Evolutionary conservation across 768 basidiomycete genomes (phyloP).

Genomic region (Sarcodon aspratus): DNA sequence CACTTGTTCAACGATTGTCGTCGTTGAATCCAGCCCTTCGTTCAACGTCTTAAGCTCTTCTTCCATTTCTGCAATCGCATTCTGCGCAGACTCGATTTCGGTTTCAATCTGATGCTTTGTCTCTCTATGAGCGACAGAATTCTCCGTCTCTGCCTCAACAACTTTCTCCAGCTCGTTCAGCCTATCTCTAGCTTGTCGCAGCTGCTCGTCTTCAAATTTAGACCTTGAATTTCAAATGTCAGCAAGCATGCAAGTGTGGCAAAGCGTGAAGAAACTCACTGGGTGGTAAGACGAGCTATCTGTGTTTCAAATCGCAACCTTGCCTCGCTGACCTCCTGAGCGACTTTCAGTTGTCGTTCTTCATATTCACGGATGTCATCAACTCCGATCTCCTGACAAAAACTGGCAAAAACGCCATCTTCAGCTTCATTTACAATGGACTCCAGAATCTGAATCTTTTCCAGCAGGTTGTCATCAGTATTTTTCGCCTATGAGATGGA

Average conservation of each 20-base stretch:
- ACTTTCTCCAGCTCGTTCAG: conserved; percentile 41
- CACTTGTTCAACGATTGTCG: conserved; percentile 60
- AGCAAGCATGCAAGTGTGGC: neutral
- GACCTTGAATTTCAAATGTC: conserved; percentile 32
- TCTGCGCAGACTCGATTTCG: conserved; percentile 50
- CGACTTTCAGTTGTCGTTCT: conserved; percentile 79
- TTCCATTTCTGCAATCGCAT: conserved; percentile 41
- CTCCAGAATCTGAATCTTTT: conserved; percentile 42
- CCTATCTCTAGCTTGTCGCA: conserved; percentile 54
- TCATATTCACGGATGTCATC: conserved; percentile 87
- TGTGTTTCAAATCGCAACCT: conserved; percentile 76
- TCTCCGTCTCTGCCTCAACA: conserved; percentile 39
- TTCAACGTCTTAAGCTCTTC: conserved; percentile 52
- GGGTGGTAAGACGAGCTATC: conserved; percentile 75
- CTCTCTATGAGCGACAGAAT: conserved; percentile 39
- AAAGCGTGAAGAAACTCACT: conserved; percentile 36
- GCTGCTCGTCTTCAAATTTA: conserved; percentile 73
- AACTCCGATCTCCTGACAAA: conserved; percentile 75
- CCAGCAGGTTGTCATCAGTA: conserved; percentile 38
- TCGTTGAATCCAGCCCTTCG: conserved; percentile 61
- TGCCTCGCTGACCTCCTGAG: conserved; percentile 81
- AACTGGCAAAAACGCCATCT: conserved; percentile 62
- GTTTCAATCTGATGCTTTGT: conserved; percentile 41
- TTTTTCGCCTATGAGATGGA: conserved; percentile 33
- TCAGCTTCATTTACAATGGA: conserved; percentile 65